Base-by-base conservation (phyloP, 2,329 filamentous ascomycete species). In the Botrytis medusae region DNA sequence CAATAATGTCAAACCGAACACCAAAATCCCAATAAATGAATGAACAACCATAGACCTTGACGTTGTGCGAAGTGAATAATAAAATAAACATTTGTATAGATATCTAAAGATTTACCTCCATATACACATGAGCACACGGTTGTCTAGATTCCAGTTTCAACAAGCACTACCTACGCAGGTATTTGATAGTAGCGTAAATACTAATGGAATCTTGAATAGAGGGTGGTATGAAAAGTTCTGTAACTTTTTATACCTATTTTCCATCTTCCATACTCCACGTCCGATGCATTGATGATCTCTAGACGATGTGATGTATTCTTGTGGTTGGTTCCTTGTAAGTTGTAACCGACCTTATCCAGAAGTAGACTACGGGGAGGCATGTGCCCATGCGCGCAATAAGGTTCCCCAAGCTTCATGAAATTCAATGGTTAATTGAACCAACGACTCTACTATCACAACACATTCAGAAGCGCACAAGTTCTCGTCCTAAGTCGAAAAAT, bases 301-400 rank as follows among this genome's bases (percentile, higher is more conserved):
- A 62, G 51, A 29, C 51, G 51, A 40, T 40, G 59, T 61, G 59
- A 40, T 61, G 60, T n/a, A 20, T 67, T 42, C 48, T 68, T 57
- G 46, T n/a, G 22, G 59, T 51, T 34, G 59, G 29, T 48, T 48
- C 59, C 54, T 63, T 61, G 42, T 57, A 57, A 29, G 48, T 57
- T 18, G 51, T 71, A 63, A 63, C 44, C 34, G 69, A 48, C 69
- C 68, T 29, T 57, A 29, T 57, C 73, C 69, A 29, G 51, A 72
- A 61, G n/a, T 42, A 65, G 73, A 74, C 62, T 74, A 74, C 69
- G 71, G 71, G 54, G 63, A 72, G 71, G 71, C 71, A 72, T 72
- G 34, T 57, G 65, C n/a, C 62, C 71, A 72, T 72, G 48, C 46
- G 63, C 51, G 62, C 71, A 72, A 72, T 72, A 69, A 67, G 34